phyloP scores from a whole-genome alignment of 306 rosid genomes.

The Ammopiptanthus mongolicus region DNA sequence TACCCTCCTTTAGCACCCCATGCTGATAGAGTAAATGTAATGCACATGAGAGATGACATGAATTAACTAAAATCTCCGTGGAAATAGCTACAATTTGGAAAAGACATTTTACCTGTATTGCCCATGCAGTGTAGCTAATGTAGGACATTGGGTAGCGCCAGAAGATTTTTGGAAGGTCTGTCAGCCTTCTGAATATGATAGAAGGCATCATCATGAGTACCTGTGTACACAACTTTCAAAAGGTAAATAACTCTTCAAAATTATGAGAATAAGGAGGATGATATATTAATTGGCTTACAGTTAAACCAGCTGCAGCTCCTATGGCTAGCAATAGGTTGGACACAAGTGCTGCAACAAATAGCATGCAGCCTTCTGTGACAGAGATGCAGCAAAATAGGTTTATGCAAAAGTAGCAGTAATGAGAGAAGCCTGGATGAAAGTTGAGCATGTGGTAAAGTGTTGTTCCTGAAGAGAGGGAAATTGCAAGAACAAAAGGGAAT shows the following conservation, averaged over 20 bases:
- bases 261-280: not conserved
- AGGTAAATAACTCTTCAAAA: not conserved
- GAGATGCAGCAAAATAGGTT: constrained; percentile 40
- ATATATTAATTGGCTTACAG: constrained; percentile 26
- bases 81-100: not conserved
- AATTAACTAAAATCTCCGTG: not conserved
- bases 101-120: constrained; percentile 34
- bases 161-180: constrained; percentile 43
- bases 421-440: constrained; percentile 36
- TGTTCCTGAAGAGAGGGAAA: constrained; percentile 39
- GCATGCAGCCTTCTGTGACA: constrained; percentile 30
- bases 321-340: constrained; percentile 39
- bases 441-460: constrained; percentile 41
- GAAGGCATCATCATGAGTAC: constrained; percentile 52
- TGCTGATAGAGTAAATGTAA: not conserved
- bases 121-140: constrained; percentile 44
- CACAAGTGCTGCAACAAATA: constrained; percentile 33
- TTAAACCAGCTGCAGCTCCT: constrained; percentile 29
- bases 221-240: constrained; percentile 6
- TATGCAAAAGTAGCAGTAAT: constrained; percentile 39
- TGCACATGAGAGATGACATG: not conserved
- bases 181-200: constrained; percentile 23
- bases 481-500: constrained; percentile 38
- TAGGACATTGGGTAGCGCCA: constrained; percentile 63
- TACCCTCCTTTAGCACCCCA: not conserved